Conservation (phyloP, 2,329 filamentous ascomycete genomes). For the Scedosporium aurantiacum region DNA sequence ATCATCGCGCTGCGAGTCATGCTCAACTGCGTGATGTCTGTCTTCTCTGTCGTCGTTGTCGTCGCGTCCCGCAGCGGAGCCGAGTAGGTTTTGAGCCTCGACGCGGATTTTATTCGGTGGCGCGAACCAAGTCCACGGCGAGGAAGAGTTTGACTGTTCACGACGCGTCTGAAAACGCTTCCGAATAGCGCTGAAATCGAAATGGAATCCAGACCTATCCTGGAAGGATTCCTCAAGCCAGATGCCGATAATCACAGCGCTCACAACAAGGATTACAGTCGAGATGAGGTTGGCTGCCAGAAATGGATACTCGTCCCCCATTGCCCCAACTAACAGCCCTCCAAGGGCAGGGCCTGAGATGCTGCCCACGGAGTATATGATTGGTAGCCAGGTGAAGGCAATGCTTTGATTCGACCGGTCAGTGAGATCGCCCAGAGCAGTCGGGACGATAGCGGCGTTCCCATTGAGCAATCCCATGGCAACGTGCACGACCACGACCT, state of each 20-base stretch:
- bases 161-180: not conserved
- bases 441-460: slow-evolving; percentile 88
- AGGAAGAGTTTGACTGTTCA: not conserved
- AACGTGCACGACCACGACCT: slow-evolving; percentile 75
- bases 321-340: slow-evolving; percentile 62
- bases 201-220: not conserved
- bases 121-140: not conserved
- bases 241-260: slow-evolving; percentile 62
- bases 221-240: slow-evolving; percentile 75
- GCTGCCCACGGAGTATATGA: slow-evolving; percentile 89
- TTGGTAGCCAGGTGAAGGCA: slow-evolving; percentile 87
- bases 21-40: not conserved
- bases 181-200: not conserved
- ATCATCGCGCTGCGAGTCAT: not conserved
- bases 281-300: slow-evolving; percentile 73
- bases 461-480: slow-evolving; percentile 91
- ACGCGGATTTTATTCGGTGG: not conserved
- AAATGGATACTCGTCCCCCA: slow-evolving; percentile 62
- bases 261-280: slow-evolving; percentile 58
- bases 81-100: not conserved
- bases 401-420: slow-evolving; percentile 88
- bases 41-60: not conserved
- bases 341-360: slow-evolving; percentile 91
- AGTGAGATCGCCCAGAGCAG: slow-evolving; percentile 88
- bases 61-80: no score